These are phyloP conservation scores for Cryphonectria carpinicola DNA, from an alignment of 2,329 filamentous ascomycete species.

Conservation along the genomic window DNA sequence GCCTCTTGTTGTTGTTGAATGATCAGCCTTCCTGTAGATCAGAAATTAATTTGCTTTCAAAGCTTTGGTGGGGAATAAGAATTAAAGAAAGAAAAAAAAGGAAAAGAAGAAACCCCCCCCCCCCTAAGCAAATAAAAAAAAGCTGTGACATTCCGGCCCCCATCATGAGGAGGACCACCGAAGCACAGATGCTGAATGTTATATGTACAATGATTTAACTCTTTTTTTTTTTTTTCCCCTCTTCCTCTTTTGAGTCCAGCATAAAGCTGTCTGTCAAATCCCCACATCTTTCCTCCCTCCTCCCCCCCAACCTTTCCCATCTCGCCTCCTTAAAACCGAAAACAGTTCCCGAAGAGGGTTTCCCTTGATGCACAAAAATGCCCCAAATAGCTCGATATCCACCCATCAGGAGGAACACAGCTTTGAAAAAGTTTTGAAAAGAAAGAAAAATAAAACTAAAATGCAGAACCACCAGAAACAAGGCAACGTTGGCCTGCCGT, in stretches of 20 bases:
- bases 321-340: conserved; percentile 4
- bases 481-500: conserved; percentile 1
- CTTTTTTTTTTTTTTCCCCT: not conserved
- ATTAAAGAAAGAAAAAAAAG: not conserved
- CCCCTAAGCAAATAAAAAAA: not conserved
- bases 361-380: conserved; percentile 21
- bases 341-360: conserved; percentile 14
- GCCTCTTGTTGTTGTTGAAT: not conserved
- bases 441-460: not conserved
- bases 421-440: not conserved
- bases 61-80: conserved; percentile 12
- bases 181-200: conserved; percentile 23
- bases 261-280: not conserved
- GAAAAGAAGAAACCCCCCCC: not conserved
- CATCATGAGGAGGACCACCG: not conserved
- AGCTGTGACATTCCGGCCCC: conserved; percentile 4
- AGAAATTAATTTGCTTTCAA: conserved; percentile 27
- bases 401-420: not conserved
- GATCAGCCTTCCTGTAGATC: conserved; percentile 25
- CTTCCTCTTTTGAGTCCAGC: conserved; percentile 1
- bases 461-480: not conserved
- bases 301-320: not conserved
- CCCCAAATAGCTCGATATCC: conserved; percentile 3
- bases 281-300: not conserved
- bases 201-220: conserved; percentile 21